Base-by-base conservation (phyloP, 106 monocot genomes). In the Dendrobium nobile region DNA sequence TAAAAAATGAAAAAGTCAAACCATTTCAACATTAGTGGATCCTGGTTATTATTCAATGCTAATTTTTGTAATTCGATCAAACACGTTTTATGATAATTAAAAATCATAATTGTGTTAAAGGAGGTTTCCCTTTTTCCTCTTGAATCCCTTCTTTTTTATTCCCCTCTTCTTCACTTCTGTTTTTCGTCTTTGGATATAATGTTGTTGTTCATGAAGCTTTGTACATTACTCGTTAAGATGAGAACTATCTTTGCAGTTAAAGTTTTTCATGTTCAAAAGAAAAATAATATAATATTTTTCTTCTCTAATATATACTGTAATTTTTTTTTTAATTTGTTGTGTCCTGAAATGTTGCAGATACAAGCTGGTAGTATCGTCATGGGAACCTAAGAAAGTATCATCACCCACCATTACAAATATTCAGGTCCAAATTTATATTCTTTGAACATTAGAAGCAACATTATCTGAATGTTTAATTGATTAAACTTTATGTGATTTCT, bases 401-500 rank as follows among this genome's bases (percentile, higher is more conserved):
- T 90, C 95, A 79, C 99, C 99, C 19, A 88, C 93, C 22, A 85
- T 95, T 75, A 91, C 91, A 55, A 99, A 99, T 78, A 95, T 99
- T 84, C 99, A 95, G 99, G 99, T 97, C 11, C 15, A 76, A 76
- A 41, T 54, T 42, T 56, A 20, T 20, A 44, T 75, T 72, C 44
- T 83, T 22, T 55, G 26, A 10, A 11, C 20, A 1, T 11, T 76
- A 48, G 26, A 48, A 76, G 13, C 9, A 51, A 51, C 48, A 47
- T 48, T 48, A 26, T 74, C 43, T 70, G 37, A 70, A 8, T 72
- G 72, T 43, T 42, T 44, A 74, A 9, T 43, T 74, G 43, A 19
- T 51, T 76, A 22, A 76, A 26, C 10, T 15, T 31, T 70, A 0
- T 10, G 27, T 7, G 48, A 10, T n/a, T 76, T 74, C 20, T 44